Conservation (phyloP, 1,139 yeast genomes). For the Geotrichum restrictum region DNA sequence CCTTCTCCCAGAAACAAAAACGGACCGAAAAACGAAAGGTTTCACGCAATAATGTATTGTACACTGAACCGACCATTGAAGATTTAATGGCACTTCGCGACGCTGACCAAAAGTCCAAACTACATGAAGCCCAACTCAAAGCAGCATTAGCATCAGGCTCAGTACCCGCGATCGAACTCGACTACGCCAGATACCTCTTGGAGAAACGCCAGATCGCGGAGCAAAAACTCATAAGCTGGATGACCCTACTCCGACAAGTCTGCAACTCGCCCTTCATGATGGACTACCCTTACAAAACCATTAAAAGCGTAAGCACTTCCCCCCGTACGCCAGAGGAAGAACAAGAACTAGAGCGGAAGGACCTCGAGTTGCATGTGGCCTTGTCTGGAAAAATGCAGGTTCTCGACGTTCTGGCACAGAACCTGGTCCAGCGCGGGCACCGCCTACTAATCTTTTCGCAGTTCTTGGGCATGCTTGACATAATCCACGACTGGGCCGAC, state of each 20-base stretch:
- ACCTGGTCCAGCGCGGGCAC: conserved; percentile 79
- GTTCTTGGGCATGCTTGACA: conserved; percentile 94
- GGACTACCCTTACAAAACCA: conserved; percentile 83
- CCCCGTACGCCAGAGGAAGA: too few relatives aligned
- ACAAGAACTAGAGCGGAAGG: too few relatives aligned
- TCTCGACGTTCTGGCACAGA: conserved; percentile 67
- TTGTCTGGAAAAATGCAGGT: conserved; percentile 78
- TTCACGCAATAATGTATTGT: background rate
- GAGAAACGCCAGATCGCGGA: background rate
- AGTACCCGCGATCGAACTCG: too few relatives aligned
- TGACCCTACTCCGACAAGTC: conserved; percentile 54
- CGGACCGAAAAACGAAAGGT: background rate
- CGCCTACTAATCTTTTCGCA: conserved; percentile 94
- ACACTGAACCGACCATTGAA: too few relatives aligned
- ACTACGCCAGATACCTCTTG: too few relatives aligned
- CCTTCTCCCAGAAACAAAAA: too few relatives aligned
- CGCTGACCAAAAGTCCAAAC: too few relatives aligned
- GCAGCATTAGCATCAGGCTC: too few relatives aligned
- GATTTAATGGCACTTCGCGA: too few relatives aligned
- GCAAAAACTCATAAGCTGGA: background rate
- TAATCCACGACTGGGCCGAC: conserved; percentile 69
- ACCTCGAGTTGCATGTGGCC: background rate
- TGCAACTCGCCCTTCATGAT: conserved; percentile 93
- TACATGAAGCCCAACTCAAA: too few relatives aligned
- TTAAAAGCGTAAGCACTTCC: too few relatives aligned